Conservation (phyloP, 2,329 filamentous ascomycete genomes). For the Stylonectria norvegica region DNA sequence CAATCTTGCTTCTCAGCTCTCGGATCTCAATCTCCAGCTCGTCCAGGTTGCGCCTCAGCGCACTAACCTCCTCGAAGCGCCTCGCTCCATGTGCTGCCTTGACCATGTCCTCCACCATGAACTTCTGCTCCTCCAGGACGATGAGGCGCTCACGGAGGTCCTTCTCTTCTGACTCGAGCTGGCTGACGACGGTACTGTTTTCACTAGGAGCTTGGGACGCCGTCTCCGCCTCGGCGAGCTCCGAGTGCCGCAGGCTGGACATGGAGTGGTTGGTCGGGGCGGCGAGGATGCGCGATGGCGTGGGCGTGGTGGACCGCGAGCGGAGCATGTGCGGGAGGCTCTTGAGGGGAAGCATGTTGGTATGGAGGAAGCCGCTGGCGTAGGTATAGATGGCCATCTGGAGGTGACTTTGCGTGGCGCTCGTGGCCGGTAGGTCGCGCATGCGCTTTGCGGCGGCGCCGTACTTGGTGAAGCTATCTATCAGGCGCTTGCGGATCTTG, state of each 20-base stretch:
- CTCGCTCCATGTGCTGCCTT: conserved; percentile 69
- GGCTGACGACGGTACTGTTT: conserved; percentile 51
- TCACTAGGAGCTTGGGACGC: conserved; percentile 45
- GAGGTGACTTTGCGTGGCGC: conserved; percentile 66
- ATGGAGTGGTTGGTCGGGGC: conserved; percentile 35
- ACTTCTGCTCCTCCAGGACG: conserved; percentile 86
- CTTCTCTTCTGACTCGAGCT: conserved; percentile 78
- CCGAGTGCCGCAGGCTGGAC: conserved; percentile 45
- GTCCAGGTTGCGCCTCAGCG: conserved; percentile 74
- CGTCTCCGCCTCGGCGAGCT: conserved; percentile 45
- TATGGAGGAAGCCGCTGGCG: conserved; percentile 77
- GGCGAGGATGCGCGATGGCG: conserved; percentile 32
- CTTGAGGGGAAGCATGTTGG: conserved; percentile 87
- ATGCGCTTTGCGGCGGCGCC: conserved; percentile 77
- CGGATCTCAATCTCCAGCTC: conserved; percentile 79
- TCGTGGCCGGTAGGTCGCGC: conserved; percentile 72
- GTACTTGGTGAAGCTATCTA: conserved; percentile 86
- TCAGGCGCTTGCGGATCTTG: conserved; percentile 84
- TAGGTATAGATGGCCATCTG: conserved; percentile 81
- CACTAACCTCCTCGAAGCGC: conserved; percentile 82
- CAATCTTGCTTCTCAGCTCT: conserved; percentile 60
- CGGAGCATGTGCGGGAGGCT: conserved; percentile 64
- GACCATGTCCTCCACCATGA: conserved; percentile 85
- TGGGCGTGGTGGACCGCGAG: conserved; percentile 35
- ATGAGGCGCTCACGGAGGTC: conserved; percentile 74